phyloP scores from a whole-genome alignment of 768 basidiomycete genomes.

The Dentipellis sp. region DNA sequence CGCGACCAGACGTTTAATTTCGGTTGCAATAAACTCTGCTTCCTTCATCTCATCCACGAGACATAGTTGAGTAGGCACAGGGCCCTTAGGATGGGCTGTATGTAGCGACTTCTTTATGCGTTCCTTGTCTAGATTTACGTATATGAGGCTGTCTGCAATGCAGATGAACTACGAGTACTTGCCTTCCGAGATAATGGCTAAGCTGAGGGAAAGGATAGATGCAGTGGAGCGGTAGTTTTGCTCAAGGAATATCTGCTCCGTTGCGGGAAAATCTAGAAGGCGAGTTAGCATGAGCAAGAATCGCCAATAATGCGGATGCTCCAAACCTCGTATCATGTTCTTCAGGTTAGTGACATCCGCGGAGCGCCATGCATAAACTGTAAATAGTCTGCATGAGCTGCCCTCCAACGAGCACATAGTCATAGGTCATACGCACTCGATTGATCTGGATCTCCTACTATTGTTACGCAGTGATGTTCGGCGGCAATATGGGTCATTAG shows the following conservation, averaged over 20 bases:
- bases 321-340: slow-evolving; percentile 56
- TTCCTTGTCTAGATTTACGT: slow-evolving; percentile 43
- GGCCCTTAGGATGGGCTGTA: slow-evolving; percentile 57
- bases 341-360: slow-evolving; percentile 68
- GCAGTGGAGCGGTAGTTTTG: slow-evolving; percentile 83
- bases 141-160: neutral
- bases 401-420: neutral
- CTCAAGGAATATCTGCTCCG: slow-evolving; percentile 66
- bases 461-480: slow-evolving; percentile 46
- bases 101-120: slow-evolving; percentile 68
- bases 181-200: slow-evolving; percentile 83
- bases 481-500: slow-evolving; percentile 63
- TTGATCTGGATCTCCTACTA: slow-evolving; percentile 90
- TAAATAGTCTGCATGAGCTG: neutral
- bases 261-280: slow-evolving; percentile 52
- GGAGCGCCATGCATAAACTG: slow-evolving; percentile 82
- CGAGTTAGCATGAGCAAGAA: too few relatives aligned
- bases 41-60: slow-evolving; percentile 53
- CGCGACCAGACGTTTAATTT: slow-evolving; percentile 73
- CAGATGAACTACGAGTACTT: slow-evolving; percentile 9
- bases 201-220: slow-evolving; percentile 59
- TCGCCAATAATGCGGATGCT: too few relatives aligned
- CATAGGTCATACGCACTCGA: slow-evolving; percentile 42
- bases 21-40: slow-evolving; percentile 60
- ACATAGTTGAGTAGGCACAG: slow-evolving; percentile 45